Percentiles rank a stretch among this genome's conserved stretches.
Conservation (phyloP, 2,329 filamentous ascomycete species). For the Tympanopsis confertula region DNA sequence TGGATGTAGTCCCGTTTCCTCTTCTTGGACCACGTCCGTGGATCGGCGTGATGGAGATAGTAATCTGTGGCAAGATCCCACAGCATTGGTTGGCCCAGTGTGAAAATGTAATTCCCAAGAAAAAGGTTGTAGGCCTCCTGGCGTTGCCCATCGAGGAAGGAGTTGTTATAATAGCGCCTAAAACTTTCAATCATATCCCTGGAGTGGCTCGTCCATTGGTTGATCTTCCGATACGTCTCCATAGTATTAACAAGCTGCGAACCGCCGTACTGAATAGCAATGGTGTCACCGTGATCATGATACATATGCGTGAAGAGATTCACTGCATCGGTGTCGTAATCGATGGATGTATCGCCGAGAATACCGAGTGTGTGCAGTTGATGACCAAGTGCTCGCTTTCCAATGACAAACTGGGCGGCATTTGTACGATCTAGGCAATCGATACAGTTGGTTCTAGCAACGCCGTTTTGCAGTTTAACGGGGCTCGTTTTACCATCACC, state of each 20-base stretch:
- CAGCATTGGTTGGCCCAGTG: constrained; percentile 79
- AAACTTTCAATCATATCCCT: constrained; percentile 99
- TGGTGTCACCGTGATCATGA: constrained; percentile 93
- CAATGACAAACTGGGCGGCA: constrained; percentile 94
- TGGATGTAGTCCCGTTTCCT: constrained; percentile 64
- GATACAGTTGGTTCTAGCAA: constrained; percentile 93
- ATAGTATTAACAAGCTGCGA: constrained; percentile 98
- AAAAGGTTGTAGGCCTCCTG: constrained; percentile 98
- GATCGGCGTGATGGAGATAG: constrained; percentile 84
- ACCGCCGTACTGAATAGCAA: constrained; percentile 92
- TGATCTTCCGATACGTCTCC: constrained; percentile 98
- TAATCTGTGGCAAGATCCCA: constrained; percentile 95
- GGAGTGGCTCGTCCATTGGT: constrained; percentile 95
- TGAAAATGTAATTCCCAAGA: constrained; percentile 86
- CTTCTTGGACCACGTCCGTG: constrained; percentile 58
- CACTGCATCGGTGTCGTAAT: constrained; percentile 91
- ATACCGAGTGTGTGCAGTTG: constrained; percentile 88
- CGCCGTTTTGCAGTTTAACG: constrained; percentile 72
- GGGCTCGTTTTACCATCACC: constrained; percentile 59
- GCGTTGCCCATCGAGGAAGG: constrained; percentile 90
- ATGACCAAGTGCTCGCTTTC: constrained; percentile 81
- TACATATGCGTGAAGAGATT: constrained; percentile 98
- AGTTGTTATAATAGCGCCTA: constrained; percentile 98
- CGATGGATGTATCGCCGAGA: constrained; percentile 64
- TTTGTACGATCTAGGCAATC: constrained; percentile 96